These are phyloP conservation scores for Ceratocystis colombiana DNA, from an alignment of 2,329 filamentous ascomycete genomes.

Conservation along the genomic window DNA sequence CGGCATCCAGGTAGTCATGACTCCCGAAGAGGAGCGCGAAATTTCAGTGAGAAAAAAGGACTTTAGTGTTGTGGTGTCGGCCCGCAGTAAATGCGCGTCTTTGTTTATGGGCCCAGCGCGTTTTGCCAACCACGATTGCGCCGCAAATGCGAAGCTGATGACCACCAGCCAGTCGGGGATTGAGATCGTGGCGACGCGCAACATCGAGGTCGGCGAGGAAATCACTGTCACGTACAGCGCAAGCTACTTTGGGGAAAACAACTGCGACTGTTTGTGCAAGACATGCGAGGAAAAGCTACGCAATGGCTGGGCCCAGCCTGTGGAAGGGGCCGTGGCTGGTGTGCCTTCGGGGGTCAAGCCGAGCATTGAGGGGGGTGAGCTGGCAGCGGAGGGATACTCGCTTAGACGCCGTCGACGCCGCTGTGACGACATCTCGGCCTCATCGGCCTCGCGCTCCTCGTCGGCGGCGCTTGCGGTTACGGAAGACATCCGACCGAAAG, in stretches of 20 bases:
- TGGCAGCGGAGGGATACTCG: conserved; percentile 41
- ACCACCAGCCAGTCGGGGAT: conserved; percentile 79
- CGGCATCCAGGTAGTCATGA: conserved; percentile 87
- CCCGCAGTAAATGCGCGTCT: conserved; percentile 78
- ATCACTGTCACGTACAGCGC: conserved; percentile 95
- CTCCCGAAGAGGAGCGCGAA: conserved; percentile 76
- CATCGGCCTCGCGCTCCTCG: conserved; percentile 45
- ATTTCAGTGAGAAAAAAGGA: conserved; percentile 76
- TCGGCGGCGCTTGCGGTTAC: conserved; percentile 37
- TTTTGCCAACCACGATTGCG: conserved; percentile 95
- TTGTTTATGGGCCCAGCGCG: conserved; percentile 90
- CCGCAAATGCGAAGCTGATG: conserved; percentile 78
- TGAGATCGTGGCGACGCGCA: conserved; percentile 72
- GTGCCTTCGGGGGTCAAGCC: conserved; percentile 33
- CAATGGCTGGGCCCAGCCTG: conserved; percentile 70
- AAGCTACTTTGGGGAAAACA: conserved; percentile 89
- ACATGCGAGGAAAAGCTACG: conserved; percentile 66
- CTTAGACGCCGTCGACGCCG: conserved; percentile 43
- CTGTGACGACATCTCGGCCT: conserved; percentile 37
- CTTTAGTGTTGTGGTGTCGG: conserved; percentile 94
- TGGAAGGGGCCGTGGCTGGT: conserved; percentile 34
- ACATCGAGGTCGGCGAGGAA: conserved; percentile 81
- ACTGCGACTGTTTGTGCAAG: conserved; percentile 85
- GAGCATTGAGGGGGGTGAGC: conserved; percentile 44
- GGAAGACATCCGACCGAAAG: conserved; percentile 45